Percentiles rank a stretch among this genome's conserved stretches.
These are phyloP conservation scores for Alternaria sp. DNA, from an alignment of 2,329 filamentous ascomycete species.

Conservation along the genomic window DNA sequence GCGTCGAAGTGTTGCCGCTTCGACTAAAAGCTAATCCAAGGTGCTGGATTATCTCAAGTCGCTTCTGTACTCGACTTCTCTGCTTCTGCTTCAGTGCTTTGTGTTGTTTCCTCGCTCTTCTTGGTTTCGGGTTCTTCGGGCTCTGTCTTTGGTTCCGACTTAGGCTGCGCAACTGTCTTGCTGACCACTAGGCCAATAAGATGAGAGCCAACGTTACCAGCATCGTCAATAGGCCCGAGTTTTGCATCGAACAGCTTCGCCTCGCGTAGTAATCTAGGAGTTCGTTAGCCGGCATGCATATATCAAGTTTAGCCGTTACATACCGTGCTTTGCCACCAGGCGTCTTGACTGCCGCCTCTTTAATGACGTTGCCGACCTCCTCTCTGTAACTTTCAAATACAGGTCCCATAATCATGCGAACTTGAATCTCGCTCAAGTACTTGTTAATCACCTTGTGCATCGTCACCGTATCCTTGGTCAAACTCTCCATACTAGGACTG, in stretches of 20 bases:
- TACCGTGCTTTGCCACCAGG: slow-evolving; percentile 76
- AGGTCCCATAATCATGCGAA: slow-evolving; percentile 83
- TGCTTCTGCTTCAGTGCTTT: background rate
- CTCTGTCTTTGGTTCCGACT: slow-evolving; percentile 16
- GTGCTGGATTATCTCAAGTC: slow-evolving; percentile 5
- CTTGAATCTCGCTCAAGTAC: slow-evolving; percentile 78
- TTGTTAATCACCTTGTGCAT: slow-evolving; percentile 84
- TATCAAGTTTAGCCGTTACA: slow-evolving; percentile 38
- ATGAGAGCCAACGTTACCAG: slow-evolving; percentile 74
- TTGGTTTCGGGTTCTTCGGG: slow-evolving; percentile 3
- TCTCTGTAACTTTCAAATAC: slow-evolving; percentile 85
- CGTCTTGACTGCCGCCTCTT: slow-evolving; percentile 70
- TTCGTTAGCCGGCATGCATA: slow-evolving; percentile 15
- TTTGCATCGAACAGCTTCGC: slow-evolving; percentile 75
- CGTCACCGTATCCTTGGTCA: slow-evolving; percentile 85
- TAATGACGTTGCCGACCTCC: slow-evolving; percentile 76
- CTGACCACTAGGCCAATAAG: slow-evolving; percentile 70
- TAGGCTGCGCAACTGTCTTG: slow-evolving; percentile 56
- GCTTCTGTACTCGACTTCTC: slow-evolving; percentile 6
- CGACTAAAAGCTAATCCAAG: background rate
- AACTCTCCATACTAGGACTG: slow-evolving; percentile 83
- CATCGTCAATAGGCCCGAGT: slow-evolving; percentile 80
- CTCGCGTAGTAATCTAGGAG: slow-evolving; percentile 75
- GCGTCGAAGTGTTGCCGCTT: background rate
- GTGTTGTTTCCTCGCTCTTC: slow-evolving; percentile 10